A percentile compares a stretch with the other conserved stretches of the same genome.
These are phyloP conservation scores for Zygnema circumcarinatum DNA, from an alignment of 139 green algal species.

Conservation along the genomic window DNA sequence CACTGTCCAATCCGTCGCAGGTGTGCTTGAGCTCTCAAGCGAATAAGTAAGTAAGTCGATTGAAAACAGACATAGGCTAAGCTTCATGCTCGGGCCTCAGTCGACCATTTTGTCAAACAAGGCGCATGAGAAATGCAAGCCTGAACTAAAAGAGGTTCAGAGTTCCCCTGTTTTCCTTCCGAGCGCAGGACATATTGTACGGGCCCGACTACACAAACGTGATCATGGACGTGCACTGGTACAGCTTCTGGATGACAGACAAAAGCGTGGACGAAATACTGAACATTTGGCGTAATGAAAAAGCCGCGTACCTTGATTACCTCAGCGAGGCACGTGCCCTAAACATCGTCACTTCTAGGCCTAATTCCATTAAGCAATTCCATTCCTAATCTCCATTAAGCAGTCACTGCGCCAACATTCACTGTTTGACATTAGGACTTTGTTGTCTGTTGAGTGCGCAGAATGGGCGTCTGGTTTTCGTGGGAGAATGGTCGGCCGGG, in stretches of 20 bases:
- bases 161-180: background rate
- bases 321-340: background rate
- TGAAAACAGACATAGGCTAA: too few relatives aligned
- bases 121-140: background rate
- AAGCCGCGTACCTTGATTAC: background rate
- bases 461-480: constrained; percentile 18
- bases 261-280: constrained; percentile 1
- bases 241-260: background rate
- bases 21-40: too few relatives aligned
- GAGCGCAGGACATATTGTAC: background rate
- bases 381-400: background rate
- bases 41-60: too few relatives aligned
- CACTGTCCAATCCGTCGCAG: too few relatives aligned
- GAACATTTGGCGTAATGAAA: background rate
- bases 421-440: background rate
- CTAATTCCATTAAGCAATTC: background rate
- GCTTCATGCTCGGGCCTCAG: background rate
- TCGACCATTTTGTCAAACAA: background rate
- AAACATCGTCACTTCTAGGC: background rate
- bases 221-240: constrained; percentile 19
- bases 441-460: background rate
- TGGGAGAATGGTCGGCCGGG: constrained; percentile 33
- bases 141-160: background rate
- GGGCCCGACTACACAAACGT: constrained; percentile 18
- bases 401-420: background rate